phyloP scores from a whole-genome alignment of 305 asterid species.

The Solanum hybrid region DNA sequence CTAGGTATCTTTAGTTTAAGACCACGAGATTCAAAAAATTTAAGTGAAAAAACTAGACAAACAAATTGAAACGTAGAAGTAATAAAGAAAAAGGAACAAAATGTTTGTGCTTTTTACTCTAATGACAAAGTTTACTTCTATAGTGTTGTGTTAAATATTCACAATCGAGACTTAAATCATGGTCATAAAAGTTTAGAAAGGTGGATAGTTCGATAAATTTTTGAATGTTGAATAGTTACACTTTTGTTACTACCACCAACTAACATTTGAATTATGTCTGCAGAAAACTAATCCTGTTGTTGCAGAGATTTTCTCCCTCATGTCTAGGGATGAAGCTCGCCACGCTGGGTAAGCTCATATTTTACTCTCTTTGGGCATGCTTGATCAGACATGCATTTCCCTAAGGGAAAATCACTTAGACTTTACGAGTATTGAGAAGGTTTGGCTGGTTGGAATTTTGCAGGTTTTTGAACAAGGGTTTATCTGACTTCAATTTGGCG shows the following conservation, averaged over 20 bases:
- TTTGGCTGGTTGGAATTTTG: not conserved
- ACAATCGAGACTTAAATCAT: not conserved
- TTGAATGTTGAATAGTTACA: not conserved
- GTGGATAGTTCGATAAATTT: not conserved
- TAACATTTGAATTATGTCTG: conserved; percentile 11
- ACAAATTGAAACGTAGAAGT: not conserved
- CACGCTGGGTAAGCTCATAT: conserved; percentile 67
- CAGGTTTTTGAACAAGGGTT: conserved; percentile 49
- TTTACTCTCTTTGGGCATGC: not conserved
- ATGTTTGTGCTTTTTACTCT: not conserved
- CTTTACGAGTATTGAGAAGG: not conserved
- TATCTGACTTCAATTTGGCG: conserved; percentile 76
- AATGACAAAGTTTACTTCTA: not conserved
- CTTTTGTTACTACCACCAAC: not conserved
- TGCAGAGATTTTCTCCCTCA: conserved; percentile 93
- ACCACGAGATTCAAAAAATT: not conserved
- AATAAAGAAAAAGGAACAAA: not conserved
- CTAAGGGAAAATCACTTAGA: not conserved
- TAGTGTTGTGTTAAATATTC: not conserved
- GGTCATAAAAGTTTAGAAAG: not conserved
- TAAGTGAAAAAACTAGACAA: not conserved
- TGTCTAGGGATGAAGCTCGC: conserved; percentile 96
- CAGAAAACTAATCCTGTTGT: conserved; percentile 95
- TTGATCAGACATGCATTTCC: not conserved
- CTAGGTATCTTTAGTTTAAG: not conserved